Evolutionary conservation across 2,329 filamentous ascomycete species (phyloP), one percentile per base, ranked within the genome.

Genomic region (Aspergillus pseudotamarii): DNA sequence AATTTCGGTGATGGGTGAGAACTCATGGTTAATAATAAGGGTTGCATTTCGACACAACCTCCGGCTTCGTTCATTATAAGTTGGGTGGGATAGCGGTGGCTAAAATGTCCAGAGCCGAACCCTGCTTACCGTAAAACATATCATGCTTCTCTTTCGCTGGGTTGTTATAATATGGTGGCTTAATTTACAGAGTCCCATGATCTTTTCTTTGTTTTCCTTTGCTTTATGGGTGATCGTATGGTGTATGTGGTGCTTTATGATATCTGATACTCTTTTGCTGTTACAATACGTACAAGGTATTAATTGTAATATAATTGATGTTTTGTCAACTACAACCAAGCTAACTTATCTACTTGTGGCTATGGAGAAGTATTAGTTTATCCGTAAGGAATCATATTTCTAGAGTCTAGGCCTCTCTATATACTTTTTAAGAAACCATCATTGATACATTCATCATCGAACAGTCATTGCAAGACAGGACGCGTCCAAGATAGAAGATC

Each of bases 361-460:
- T 19, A 34, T 50, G 28, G 16, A 50, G 0, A 16, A 8, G 12
- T 14, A 48, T 23, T 16, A 6, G 16, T 14, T 48, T 48, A 12
- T 26, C 21, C 12, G 21, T 14, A 48, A 23, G 23, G 23, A 19
- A 38, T 12, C 28, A 58, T 26, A 62, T 51, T 36, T 59, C 48
- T 60, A 62, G 50, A 59, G 58, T 67, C 63, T 66, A 67, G 38
- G 53, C 36, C 57, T 63, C 60, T 68, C 64, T 69, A 69, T 68
- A 63, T 68, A 68, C 65, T 69, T 69, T 68, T 54, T 58, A 59
- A 63, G 50, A 26, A 68, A 58, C 66, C 66, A 65, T 69, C 66
- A 62, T 69, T 57, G 63, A 65, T 69, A 67, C 66, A 69, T 69
- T 68, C 65, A 60, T 69, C 68, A 64, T 69, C 66, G 64, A 68